These are phyloP conservation scores for Pythium folliculosum DNA, from an alignment of 352 stramenopile genomes.

Conservation along the genomic window DNA sequence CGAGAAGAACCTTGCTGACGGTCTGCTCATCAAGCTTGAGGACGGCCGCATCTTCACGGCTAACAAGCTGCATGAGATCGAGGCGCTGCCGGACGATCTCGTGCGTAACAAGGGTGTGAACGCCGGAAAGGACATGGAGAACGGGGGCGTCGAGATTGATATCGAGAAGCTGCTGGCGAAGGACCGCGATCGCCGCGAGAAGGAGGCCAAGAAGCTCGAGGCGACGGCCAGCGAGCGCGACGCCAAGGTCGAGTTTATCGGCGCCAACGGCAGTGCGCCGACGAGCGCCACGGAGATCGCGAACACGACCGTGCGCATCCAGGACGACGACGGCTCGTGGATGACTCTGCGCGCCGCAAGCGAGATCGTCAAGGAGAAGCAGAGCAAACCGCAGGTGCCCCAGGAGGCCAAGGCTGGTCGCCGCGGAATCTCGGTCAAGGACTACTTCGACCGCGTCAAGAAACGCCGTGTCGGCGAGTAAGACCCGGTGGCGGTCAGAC, in stretches of 20 bases:
- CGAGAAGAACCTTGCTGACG: constrained; percentile 78
- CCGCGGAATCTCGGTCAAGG: constrained; percentile 82
- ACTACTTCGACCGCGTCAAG: constrained; percentile 88
- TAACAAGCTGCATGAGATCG: constrained; percentile 85
- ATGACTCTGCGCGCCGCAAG: constrained; percentile 77
- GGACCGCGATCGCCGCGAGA: constrained; percentile 58
- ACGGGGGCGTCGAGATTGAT: constrained; percentile 59
- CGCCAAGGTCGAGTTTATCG: constrained; percentile 68
- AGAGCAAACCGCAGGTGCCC: constrained; percentile 63
- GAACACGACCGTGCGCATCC: constrained; percentile 78
- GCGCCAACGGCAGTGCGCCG: constrained; percentile 33
- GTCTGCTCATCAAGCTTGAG: constrained; percentile 64
- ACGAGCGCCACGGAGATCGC: constrained; percentile 71
- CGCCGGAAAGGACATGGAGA: constrained; percentile 27
- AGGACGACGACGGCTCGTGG: constrained; percentile 83
- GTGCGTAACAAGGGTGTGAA: constrained; percentile 48
- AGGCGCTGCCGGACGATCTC: constrained; percentile 80
- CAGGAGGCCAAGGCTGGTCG: constrained; percentile 68
- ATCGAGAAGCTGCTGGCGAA: constrained; percentile 75
- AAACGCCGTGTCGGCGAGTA: constrained; percentile 54
- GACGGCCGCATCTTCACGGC: constrained; percentile 84
- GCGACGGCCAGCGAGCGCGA: constrained; percentile 28
- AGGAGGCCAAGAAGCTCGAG: constrained; percentile 45
- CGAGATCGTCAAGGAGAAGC: constrained; percentile 81
- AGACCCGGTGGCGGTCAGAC: background rate